Base-by-base conservation (phyloP, 257 asterid genomes). In the Jacaranda copaia region DNA sequence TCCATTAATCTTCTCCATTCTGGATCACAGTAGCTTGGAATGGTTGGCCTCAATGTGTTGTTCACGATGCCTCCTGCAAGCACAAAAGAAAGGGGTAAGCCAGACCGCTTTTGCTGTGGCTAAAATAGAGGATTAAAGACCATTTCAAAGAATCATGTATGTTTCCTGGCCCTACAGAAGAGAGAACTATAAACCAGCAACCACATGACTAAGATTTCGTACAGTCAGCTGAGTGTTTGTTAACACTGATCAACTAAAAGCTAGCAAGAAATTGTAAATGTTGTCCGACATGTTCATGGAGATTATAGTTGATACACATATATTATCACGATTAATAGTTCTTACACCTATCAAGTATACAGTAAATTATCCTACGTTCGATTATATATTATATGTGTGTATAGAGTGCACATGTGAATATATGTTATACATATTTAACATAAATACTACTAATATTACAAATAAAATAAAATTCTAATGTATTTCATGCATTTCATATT, bases 1-100 rank as follows among this genome's bases (percentile, higher is more conserved):
- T 92, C 97, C 97, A 94, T 92, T 70, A 94, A 71, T 46, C 71
- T 73, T 84, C 92, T 86, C 98, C 98, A 94, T 57, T 94, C 98
- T 48, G 91, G 46, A 80, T 94, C 98, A n/a, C 98, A 94, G 73
- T 78, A 83, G 88, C 87, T 85, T 57, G 98, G 98, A 78, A 94
- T 92, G 14, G 90, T 82, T 78, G 98, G 98, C 86, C 98, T 89
- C 83, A 94, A 73, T 25, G 94, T 92, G 88, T 94, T 94, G 89
- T 84, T 92, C 75, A 94, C 97, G 43, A 94, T 94, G 77, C 98
- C 98, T 74, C 98, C 98, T 94, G 87, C 75, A 73, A 11, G 63
- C 40, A 11, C 20, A 53, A 43, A 63, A 14, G 13, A 16, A 18
- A 32, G 10, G 0, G 48, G 46, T 79, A 62, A 14, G 18, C 11